Percentiles rank a stretch among this genome's conserved stretches.
Conservation (phyloP, 805 yeast species). For the Lachancea meyersii region DNA sequence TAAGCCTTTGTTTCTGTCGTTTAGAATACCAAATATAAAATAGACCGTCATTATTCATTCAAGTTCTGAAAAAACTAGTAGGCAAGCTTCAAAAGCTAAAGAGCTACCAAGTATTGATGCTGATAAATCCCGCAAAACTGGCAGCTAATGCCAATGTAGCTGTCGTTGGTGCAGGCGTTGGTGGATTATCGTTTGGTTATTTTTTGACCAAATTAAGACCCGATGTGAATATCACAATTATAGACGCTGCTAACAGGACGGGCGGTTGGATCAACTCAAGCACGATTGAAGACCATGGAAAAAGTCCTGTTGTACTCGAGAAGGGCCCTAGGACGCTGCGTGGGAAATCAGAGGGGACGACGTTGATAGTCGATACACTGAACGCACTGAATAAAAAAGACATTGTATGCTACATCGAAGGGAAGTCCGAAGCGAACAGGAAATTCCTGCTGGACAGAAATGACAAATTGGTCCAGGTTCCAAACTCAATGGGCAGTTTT, state of each 20-base stretch:
- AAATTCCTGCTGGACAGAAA: conserved; percentile 54
- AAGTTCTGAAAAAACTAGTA: too few species aligned
- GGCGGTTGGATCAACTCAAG: conserved; percentile 81
- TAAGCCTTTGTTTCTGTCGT: too few species aligned
- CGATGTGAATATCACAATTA: conserved; percentile 57
- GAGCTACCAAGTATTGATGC: conserved; percentile 11
- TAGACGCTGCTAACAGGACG: conserved; percentile 46
- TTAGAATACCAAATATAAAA: too few species aligned
- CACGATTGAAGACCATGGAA: conserved; percentile 29
- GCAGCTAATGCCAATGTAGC: conserved; percentile 45
- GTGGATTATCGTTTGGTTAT: conserved; percentile 72
- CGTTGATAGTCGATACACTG: conserved; percentile 58
- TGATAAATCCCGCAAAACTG: conserved; percentile 16
- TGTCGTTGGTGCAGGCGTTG: conserved; percentile 82
- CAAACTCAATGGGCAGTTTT: conserved; percentile 37
- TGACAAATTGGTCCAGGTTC: conserved; percentile 48
- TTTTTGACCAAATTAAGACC: conserved; percentile 70
- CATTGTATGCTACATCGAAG: conserved; percentile 53
- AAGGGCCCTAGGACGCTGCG: conserved; percentile 89
- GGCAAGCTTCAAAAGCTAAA: too few species aligned
- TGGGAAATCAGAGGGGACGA: conserved; percentile 74
- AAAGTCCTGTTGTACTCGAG: conserved; percentile 40
- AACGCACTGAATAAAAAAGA: conserved; percentile 40
- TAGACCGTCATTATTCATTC: too few species aligned
- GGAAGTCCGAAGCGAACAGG: conserved; percentile 56